These are phyloP conservation scores for Trametes meyenii DNA, from an alignment of 768 basidiomycete genomes.

Conservation along the genomic window DNA sequence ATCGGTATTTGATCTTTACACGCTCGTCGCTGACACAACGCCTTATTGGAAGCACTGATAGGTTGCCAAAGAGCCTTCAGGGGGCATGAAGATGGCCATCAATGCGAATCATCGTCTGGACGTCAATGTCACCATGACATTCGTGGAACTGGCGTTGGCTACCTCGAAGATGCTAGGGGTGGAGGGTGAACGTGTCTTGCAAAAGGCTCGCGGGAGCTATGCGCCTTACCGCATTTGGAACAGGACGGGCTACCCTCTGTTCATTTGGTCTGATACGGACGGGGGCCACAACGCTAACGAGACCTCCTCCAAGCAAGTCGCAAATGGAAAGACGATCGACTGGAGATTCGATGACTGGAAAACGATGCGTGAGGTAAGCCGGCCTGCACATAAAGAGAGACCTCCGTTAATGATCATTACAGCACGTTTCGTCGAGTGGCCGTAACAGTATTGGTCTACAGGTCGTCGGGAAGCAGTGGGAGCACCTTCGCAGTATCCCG, in stretches of 20 bases:
- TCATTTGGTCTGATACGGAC: conserved; percentile 84
- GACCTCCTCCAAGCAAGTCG: conserved; percentile 57
- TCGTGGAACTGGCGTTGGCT: conserved; percentile 82
- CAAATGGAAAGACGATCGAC: conserved; percentile 77
- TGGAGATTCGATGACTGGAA: conserved; percentile 99
- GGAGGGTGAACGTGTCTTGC: conserved; percentile 70
- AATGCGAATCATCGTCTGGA: conserved; percentile 84
- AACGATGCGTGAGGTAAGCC: conserved; percentile 82
- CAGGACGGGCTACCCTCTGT: conserved; percentile 82
- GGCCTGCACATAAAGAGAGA: not conserved
- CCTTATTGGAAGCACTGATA: conserved; percentile 31
- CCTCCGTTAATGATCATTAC: not conserved
- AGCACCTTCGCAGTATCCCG: conserved; percentile 82
- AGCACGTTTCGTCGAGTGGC: conserved; percentile 53
- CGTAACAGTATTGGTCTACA: conserved; percentile 89
- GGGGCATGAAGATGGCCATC: conserved; percentile 60
- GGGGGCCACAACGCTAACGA: conserved; percentile 50
- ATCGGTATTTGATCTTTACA: conserved; percentile 46
- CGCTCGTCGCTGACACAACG: not conserved
- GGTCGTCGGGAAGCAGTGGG: conserved; percentile 86
- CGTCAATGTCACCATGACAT: conserved; percentile 87
- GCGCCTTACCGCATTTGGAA: conserved; percentile 94
- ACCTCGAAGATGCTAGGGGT: conserved; percentile 73
- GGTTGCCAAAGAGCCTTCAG: conserved; percentile 57
- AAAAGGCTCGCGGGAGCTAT: conserved; percentile 82